Conservation (phyloP, 129 eudicot genomes). For the Gnaphalium uliginosum region DNA sequence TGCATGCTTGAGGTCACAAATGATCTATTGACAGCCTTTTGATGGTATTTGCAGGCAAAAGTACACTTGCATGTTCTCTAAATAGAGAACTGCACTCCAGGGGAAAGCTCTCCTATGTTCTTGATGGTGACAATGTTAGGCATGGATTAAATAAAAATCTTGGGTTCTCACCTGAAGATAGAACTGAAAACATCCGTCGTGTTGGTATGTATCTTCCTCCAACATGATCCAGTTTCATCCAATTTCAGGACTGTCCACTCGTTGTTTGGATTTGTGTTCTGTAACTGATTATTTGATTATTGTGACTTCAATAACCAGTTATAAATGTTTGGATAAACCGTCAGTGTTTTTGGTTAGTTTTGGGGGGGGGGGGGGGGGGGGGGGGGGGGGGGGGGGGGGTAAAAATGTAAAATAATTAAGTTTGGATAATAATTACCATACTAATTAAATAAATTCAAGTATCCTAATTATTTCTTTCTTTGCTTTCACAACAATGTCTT, state of each 20-base stretch:
- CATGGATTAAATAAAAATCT: constrained; percentile 96
- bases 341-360: too few relatives aligned
- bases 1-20: constrained; percentile 10
- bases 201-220: constrained; percentile 62
- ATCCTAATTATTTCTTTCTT: too few relatives aligned
- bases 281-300: background rate
- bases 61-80: constrained; percentile 89
- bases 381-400: too few relatives aligned
- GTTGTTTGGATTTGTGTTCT: background rate
- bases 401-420: too few relatives aligned
- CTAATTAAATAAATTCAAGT: too few relatives aligned
- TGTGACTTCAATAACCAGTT: background rate
- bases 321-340: too few relatives aligned
- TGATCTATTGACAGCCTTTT: background rate
- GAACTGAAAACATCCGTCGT: constrained; percentile 95
- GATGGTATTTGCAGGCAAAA: constrained; percentile 60
- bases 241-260: constrained; percentile 3
- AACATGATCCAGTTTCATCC: background rate
- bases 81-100: constrained; percentile 79
- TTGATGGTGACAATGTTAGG: constrained; percentile 97
- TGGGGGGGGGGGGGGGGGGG: too few relatives aligned
- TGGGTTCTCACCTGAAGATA: constrained; percentile 79
- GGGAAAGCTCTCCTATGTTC: constrained; percentile 94
- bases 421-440: too few relatives aligned
- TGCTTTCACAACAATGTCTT: too few relatives aligned